Evolutionary conservation across 2,329 filamentous ascomycete species (phyloP).

Genomic region (Akanthomyces lecanii): DNA sequence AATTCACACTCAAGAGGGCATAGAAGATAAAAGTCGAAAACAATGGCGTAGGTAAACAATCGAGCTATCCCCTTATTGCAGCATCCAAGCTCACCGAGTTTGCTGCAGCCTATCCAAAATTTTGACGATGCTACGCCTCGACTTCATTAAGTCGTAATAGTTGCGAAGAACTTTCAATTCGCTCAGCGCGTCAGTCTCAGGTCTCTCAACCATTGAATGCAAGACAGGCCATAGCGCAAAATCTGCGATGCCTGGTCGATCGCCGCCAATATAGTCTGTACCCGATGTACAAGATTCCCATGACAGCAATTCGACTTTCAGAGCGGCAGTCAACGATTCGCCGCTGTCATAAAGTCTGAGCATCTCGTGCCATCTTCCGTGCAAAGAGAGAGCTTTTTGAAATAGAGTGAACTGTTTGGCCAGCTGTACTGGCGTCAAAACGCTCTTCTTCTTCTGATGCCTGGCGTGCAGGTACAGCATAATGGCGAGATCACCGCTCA

Average conservation of each 20-base stretch:
- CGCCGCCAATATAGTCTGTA: slow-evolving; percentile 43
- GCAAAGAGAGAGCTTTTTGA: slow-evolving; percentile 33
- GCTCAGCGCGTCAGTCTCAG: slow-evolving; percentile 29
- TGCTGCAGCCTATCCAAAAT: slow-evolving; percentile 16
- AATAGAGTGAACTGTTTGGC: slow-evolving; percentile 39
- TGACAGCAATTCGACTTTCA: slow-evolving; percentile 32
- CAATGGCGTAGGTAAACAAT: background rate
- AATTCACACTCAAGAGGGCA: background rate
- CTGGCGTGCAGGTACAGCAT: slow-evolving; percentile 58
- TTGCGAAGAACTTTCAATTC: slow-evolving; percentile 28
- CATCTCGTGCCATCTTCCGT: background rate
- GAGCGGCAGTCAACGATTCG: slow-evolving; percentile 19
- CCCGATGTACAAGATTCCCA: slow-evolving; percentile 38
- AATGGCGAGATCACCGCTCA: slow-evolving; percentile 49
- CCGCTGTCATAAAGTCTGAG: background rate
- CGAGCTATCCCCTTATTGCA: background rate
- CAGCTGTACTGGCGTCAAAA: slow-evolving; percentile 27
- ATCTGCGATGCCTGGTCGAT: slow-evolving; percentile 43
- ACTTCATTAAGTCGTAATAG: slow-evolving; percentile 35
- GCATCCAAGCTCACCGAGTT: background rate
- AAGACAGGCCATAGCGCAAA: slow-evolving; percentile 56
- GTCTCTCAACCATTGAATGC: slow-evolving; percentile 38
- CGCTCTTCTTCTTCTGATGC: slow-evolving; percentile 35
- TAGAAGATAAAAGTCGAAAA: background rate
- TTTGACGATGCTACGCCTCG: slow-evolving; percentile 23